These are phyloP conservation scores for Fusarium penzigii DNA, from an alignment of 2,329 filamentous ascomycete genomes.

Conservation along the genomic window DNA sequence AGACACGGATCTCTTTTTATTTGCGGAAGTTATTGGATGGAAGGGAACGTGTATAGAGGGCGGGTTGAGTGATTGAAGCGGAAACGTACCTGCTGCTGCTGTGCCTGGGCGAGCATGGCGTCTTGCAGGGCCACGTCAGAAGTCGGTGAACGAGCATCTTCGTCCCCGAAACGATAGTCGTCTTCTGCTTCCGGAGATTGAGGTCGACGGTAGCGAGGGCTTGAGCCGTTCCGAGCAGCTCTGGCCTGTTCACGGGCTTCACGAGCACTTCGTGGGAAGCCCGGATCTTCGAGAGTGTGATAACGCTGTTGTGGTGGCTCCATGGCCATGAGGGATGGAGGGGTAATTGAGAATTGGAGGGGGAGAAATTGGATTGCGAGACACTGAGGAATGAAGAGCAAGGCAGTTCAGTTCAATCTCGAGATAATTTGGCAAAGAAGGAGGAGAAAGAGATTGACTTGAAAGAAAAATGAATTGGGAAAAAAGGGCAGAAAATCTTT, in stretches of 20 bases:
- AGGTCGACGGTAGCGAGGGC: constrained; percentile 25
- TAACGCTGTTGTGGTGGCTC: constrained; percentile 15
- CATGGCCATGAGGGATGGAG: constrained; percentile 12
- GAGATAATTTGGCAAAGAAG: neutral
- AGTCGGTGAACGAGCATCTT: constrained; percentile 27
- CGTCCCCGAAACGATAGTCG: constrained; percentile 25
- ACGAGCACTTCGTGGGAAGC: constrained; percentile 25
- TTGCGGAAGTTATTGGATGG: neutral
- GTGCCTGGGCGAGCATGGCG: constrained; percentile 31
- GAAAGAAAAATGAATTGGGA: neutral
- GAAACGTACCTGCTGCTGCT: constrained; percentile 27
- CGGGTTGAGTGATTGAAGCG: too few relatives aligned
- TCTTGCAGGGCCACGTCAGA: constrained; percentile 32
- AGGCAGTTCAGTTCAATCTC: neutral
- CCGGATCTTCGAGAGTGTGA: constrained; percentile 20
- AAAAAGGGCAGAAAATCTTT: neutral
- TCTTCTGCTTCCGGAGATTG: constrained; percentile 28
- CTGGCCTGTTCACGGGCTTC: constrained; percentile 27
- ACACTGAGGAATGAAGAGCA: neutral
- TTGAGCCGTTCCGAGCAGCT: constrained; percentile 24
- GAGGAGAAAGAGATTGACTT: neutral
- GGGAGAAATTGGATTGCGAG: neutral
- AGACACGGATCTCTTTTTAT: constrained; percentile 15
- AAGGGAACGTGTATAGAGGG: neutral
- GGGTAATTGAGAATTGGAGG: neutral